These are phyloP conservation scores for Mercurialis annua DNA, from an alignment of 345 rosid genomes.

Conservation along the genomic window DNA sequence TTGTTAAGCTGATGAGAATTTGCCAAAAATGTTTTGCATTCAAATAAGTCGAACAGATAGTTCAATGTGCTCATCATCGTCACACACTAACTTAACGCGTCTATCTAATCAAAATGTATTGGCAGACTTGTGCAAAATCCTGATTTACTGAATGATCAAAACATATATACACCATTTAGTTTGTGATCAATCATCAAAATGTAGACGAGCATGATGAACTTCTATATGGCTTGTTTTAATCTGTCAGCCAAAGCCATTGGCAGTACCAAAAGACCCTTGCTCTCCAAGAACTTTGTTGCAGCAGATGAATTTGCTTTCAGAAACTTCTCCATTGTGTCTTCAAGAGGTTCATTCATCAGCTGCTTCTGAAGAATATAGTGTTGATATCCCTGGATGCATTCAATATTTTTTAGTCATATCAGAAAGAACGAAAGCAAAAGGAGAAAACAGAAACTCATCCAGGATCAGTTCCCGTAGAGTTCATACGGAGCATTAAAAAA, in stretches of 20 bases:
- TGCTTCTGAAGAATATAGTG: slow-evolving; percentile 43
- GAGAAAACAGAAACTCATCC: neutral
- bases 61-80: no score
- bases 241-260: slow-evolving; percentile 37
- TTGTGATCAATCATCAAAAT: neutral
- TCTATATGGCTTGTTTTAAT: slow-evolving; percentile 17
- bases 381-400: slow-evolving; percentile 46
- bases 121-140: neutral
- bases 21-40: no score
- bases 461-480: neutral
- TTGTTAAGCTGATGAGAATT: no score
- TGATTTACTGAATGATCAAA: neutral
- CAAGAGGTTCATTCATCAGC: slow-evolving; percentile 42
- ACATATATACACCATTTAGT: neutral
- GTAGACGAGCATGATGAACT: neutral
- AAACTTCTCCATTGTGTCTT: slow-evolving; percentile 45
- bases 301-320: slow-evolving; percentile 42
- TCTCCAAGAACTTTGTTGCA: slow-evolving; percentile 46
- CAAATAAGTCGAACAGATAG: no score
- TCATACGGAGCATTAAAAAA: neutral
- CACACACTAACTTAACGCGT: no score
- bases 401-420: neutral
- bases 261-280: slow-evolving; percentile 48
- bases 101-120: no score
- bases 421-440: neutral